These are phyloP conservation scores for Trametes coccinea DNA, from an alignment of 768 basidiomycete genomes.

Conservation along the genomic window DNA sequence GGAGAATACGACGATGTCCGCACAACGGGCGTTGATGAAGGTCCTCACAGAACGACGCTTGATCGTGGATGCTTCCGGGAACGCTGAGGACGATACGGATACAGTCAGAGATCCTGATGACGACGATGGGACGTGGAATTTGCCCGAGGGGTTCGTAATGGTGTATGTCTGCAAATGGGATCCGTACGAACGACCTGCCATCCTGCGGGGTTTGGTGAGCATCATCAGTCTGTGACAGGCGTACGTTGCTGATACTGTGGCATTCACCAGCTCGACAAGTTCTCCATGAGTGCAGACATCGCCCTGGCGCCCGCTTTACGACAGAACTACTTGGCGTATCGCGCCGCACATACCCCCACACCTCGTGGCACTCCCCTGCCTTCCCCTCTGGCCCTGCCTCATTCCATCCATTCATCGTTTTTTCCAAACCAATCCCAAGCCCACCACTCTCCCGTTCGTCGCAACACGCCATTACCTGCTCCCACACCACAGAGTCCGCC, in stretches of 20 bases:
- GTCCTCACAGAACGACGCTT: conserved; percentile 55
- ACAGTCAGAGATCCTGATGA: conserved; percentile 12
- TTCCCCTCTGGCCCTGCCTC: conserved; percentile 15
- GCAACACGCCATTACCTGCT: conserved; percentile 23
- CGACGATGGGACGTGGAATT: conserved; percentile 46
- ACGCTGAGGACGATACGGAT: conserved; percentile 32
- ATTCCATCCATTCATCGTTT: conserved; percentile 21
- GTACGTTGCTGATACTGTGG: not conserved
- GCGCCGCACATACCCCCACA: conserved; percentile 38
- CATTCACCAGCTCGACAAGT: conserved; percentile 65
- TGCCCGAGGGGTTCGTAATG: conserved; percentile 70
- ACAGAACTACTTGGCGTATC: conserved; percentile 35
- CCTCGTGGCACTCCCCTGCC: conserved; percentile 21
- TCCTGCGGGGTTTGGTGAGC: conserved; percentile 67
- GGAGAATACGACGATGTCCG: conserved; percentile 55
- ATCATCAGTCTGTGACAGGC: not conserved
- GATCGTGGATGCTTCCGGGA: conserved; percentile 41
- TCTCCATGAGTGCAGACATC: conserved; percentile 72
- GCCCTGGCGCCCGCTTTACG: conserved; percentile 36
- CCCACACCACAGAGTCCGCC: conserved; percentile 29
- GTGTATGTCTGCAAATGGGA: conserved; percentile 73
- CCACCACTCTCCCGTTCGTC: conserved; percentile 31
- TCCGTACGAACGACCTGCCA: conserved; percentile 60
- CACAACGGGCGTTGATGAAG: conserved; percentile 58
- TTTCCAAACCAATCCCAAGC: conserved; percentile 23